A percentile compares a stretch with the other conserved stretches of the same genome.
phyloP scores from a whole-genome alignment of 768 basidiomycete genomes.

The Leccinellum luteum region DNA sequence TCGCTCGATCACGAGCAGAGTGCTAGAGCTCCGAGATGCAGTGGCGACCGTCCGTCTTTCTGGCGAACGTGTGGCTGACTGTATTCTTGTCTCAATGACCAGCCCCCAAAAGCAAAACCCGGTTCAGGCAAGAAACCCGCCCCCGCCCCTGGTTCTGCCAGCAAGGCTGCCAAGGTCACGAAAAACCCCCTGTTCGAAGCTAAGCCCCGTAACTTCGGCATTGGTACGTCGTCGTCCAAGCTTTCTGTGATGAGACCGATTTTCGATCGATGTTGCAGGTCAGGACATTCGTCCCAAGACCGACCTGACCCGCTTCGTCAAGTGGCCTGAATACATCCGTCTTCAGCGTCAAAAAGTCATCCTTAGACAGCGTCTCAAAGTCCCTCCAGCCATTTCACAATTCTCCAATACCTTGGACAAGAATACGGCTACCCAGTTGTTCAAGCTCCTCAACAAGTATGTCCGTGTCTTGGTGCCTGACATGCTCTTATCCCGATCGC shows the following conservation, averaged over 20 bases:
- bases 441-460: conserved; percentile 95
- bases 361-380: conserved; percentile 95
- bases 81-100: conserved; percentile 86
- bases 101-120: conserved; percentile 70
- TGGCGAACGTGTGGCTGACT: conserved; percentile 35
- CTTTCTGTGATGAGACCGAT: not conserved
- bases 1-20: conserved; percentile 29
- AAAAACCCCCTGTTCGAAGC: conserved; percentile 98
- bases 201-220: conserved; percentile 88
- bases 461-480: not conserved
- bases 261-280: conserved; percentile 46
- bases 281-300: conserved; percentile 88
- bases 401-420: conserved; percentile 98
- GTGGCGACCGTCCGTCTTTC: conserved; percentile 29
- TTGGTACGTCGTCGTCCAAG: conserved; percentile 58
- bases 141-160: conserved; percentile 76
- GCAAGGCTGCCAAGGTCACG: conserved; percentile 68
- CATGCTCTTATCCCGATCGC: not conserved
- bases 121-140: conserved; percentile 83
- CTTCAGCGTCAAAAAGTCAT: conserved; percentile 99
- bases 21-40: conserved; percentile 55
- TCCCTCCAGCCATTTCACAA: conserved; percentile 96
- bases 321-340: conserved; percentile 98
- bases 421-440: conserved; percentile 97
- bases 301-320: conserved; percentile 96